phyloP scores from a whole-genome alignment of 139 green algal genomes.

The Coelastrella sp. region DNA sequence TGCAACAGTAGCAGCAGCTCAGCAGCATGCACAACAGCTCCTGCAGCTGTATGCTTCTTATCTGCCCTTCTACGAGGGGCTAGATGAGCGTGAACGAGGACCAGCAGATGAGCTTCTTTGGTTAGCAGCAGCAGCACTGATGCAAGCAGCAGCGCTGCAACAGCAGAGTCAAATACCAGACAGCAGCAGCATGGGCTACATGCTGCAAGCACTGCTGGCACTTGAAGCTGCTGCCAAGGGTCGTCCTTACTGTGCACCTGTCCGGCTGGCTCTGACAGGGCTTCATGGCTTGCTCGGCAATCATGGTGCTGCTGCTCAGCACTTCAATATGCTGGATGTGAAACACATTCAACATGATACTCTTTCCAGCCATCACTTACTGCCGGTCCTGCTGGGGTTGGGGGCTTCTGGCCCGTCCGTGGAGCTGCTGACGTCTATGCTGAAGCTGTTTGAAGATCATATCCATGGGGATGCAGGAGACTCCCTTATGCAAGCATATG shows the following conservation, averaged over 20 bases:
- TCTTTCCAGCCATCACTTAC: constrained; percentile 69
- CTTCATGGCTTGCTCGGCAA: constrained; percentile 72
- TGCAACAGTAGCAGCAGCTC: constrained; percentile 23
- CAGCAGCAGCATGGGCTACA: not conserved
- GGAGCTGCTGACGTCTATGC: constrained; percentile 55
- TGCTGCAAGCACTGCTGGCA: constrained; percentile 58
- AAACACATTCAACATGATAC: constrained; percentile 86
- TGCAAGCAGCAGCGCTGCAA: not conserved
- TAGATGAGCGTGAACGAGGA: constrained; percentile 84
- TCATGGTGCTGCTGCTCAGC: constrained; percentile 39
- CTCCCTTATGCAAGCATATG: constrained; percentile 75
- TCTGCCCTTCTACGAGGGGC: constrained; percentile 60
- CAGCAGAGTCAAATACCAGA: not conserved
- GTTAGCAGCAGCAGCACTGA: constrained; percentile 63
- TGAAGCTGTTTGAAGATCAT: constrained; percentile 77
- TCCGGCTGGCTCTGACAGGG: constrained; percentile 66
- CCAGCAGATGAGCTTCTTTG: constrained; percentile 79
- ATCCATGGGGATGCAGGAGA: constrained; percentile 72
- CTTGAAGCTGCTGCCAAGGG: constrained; percentile 57
- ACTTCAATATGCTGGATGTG: constrained; percentile 70
- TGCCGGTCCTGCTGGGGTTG: constrained; percentile 57
- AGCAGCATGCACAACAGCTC: constrained; percentile 56
- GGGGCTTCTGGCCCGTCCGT: not conserved
- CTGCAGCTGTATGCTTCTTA: constrained; percentile 60
- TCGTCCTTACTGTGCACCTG: constrained; percentile 64